These are phyloP conservation scores for Phytophthora nicotianae DNA, from an alignment of 352 stramenopile genomes.

Conservation along the genomic window DNA sequence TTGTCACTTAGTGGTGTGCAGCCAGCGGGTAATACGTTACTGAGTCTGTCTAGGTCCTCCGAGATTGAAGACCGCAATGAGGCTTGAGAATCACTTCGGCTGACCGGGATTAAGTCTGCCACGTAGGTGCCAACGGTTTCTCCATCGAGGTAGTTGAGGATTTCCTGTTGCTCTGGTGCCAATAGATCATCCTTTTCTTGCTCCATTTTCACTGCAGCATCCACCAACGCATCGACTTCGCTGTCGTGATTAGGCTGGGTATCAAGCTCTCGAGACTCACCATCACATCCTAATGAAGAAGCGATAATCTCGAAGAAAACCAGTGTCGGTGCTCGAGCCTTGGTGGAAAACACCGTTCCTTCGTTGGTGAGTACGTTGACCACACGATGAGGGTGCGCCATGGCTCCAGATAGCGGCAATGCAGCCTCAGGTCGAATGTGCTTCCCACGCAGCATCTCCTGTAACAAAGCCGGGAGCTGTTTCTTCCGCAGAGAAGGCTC, in stretches of 20 bases:
- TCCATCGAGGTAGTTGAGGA: slow-evolving; percentile 61
- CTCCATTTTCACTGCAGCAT: slow-evolving; percentile 31
- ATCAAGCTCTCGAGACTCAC: slow-evolving; percentile 8
- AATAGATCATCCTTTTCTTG: slow-evolving; percentile 9
- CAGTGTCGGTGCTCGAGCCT: slow-evolving; percentile 65
- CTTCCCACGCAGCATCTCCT: slow-evolving; percentile 49
- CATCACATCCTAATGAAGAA: slow-evolving; percentile 27
- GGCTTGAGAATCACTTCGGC: slow-evolving; percentile 20
- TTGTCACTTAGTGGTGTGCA: slow-evolving; percentile 33
- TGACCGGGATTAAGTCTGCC: slow-evolving; percentile 39
- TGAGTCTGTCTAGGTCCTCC: slow-evolving; percentile 43
- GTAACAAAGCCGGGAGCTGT: slow-evolving; percentile 43
- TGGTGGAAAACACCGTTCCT: slow-evolving; percentile 77
- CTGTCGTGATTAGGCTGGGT: slow-evolving; percentile 2
- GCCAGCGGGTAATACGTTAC: slow-evolving; percentile 25
- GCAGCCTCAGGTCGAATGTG: slow-evolving; percentile 56
- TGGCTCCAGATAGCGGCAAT: slow-evolving; percentile 44
- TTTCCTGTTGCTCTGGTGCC: slow-evolving; percentile 42
- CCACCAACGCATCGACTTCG: slow-evolving; percentile 23
- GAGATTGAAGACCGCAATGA: slow-evolving; percentile 33
- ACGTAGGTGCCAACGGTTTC: slow-evolving; percentile 56
- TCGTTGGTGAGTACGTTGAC: slow-evolving; percentile 62
- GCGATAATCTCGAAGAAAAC: slow-evolving; percentile 67
- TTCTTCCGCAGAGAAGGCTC: slow-evolving; percentile 57
- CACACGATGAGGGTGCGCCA: slow-evolving; percentile 40